Percentiles rank a stretch among this genome's conserved stretches.
These are phyloP conservation scores for Pseudogymnoascus sp. DNA, from an alignment of 2,329 filamentous ascomycete species.

Conservation along the genomic window DNA sequence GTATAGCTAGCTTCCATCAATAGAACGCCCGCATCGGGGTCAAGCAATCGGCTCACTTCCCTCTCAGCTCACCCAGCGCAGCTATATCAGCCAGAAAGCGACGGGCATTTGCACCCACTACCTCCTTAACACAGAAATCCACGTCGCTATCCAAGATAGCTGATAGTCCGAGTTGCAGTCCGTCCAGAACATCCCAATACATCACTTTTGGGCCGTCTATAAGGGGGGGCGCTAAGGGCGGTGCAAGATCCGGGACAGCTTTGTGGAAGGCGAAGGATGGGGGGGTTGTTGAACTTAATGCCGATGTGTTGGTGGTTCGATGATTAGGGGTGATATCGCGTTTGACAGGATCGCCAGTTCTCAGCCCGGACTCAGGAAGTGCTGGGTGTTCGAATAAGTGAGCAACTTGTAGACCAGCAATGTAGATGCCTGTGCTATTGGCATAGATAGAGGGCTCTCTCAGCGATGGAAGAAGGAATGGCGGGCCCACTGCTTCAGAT, in stretches of 20 bases:
- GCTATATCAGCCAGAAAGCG: conserved; percentile 49
- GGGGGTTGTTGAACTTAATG: neutral
- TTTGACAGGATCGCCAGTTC: neutral
- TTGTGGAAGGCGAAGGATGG: neutral
- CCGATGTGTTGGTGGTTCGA: neutral
- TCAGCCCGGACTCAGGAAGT: neutral
- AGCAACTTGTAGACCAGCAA: neutral
- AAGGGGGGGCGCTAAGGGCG: neutral
- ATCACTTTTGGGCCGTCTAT: conserved; percentile 28
- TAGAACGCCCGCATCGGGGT: neutral
- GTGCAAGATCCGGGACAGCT: neutral
- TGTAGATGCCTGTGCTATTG: neutral
- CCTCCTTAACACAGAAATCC: conserved; percentile 44
- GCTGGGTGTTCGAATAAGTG: neutral
- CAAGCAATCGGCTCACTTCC: neutral
- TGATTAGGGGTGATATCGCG: neutral
- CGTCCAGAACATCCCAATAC: conserved; percentile 47
- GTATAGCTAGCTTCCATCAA: neutral
- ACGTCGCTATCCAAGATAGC: conserved; percentile 50
- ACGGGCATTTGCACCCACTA: conserved; percentile 47
- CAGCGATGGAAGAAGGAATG: neutral
- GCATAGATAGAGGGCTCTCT: neutral
- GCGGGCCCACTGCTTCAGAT: neutral
- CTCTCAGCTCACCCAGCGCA: conserved; percentile 36
- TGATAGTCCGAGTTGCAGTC: conserved; percentile 47